phyloP scores from a whole-genome alignment of 768 basidiomycete species.

The Naematelia encephala region DNA sequence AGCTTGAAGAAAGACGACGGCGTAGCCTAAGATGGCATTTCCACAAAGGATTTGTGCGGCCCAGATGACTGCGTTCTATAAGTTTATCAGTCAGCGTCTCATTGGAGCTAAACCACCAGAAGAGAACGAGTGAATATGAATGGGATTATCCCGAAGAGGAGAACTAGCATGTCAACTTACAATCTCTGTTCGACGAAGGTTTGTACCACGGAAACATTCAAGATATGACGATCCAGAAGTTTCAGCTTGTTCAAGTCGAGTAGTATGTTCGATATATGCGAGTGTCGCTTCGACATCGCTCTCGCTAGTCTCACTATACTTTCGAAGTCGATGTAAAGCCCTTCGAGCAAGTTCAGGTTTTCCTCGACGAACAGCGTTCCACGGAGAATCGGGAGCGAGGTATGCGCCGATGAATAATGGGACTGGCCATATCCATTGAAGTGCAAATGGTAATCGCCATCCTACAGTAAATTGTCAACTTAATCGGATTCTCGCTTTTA shows the following conservation, averaged over 20 bases:
- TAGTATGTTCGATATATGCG: slow-evolving; percentile 39
- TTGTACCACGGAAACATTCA: slow-evolving; percentile 40
- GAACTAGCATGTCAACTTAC: slow-evolving; percentile 9
- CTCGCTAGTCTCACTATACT: slow-evolving; percentile 17
- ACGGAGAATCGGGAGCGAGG: slow-evolving; percentile 38
- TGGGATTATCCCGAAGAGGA: background rate
- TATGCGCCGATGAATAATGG: slow-evolving; percentile 30
- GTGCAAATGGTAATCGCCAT: slow-evolving; percentile 29
- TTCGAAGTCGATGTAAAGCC: slow-evolving; percentile 22
- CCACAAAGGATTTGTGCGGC: slow-evolving; percentile 43
- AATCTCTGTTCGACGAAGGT: slow-evolving; percentile 44
- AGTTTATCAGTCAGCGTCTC: background rate
- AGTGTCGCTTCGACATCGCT: slow-evolving; percentile 39
- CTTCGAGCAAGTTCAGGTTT: slow-evolving; percentile 24
- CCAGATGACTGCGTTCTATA: slow-evolving; percentile 33
- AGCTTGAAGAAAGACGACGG: slow-evolving; percentile 29
- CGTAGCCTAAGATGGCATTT: slow-evolving; percentile 31
- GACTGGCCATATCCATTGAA: slow-evolving; percentile 39
- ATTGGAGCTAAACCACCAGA: background rate
- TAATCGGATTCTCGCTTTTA: too few relatives aligned
- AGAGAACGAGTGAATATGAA: too few relatives aligned
- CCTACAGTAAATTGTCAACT: slow-evolving; percentile 4
- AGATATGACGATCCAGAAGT: slow-evolving; percentile 27
- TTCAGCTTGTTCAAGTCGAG: slow-evolving; percentile 22
- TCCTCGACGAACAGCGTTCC: slow-evolving; percentile 38